Base-by-base conservation (phyloP, 805 yeast species). In the Hanseniaspora lindneri region DNA sequence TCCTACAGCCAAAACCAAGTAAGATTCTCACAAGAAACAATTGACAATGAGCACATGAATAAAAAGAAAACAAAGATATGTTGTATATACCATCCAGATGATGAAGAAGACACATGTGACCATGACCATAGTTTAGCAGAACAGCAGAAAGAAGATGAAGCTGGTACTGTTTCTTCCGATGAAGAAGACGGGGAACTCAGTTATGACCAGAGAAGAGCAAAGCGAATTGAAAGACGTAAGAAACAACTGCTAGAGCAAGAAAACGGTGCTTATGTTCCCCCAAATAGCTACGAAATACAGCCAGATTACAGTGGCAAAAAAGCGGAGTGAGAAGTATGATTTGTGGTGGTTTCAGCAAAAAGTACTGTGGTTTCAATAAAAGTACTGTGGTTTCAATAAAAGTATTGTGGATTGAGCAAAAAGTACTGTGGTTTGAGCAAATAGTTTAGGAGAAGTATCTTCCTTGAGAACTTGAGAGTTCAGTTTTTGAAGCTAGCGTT, bases 11-110 rank as follows among this genome's bases (percentile, higher is more conserved):
- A 72, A 46, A 71, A 77, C 11, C 70, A 74, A 35, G 96, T 89
- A 0, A 71, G 77, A 46, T 89, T 96, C 96, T 71, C 79, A 7
- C 83, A 81, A 32, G 94, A 80, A 40, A 88, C 85, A 3, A 72
- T 92, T 4, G 97, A 89, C 62, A 89, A 89, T 61, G 98, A 89
- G 65, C 65, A 83, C 59, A 70, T 92, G 83, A 75, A 81, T 59
- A 84, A 77, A 67, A 92, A 92, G 68, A 87, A 86, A 60, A 76
- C 95, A 11, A 89, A 89, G 63, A 81, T 83, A n/a, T 84, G 94
- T 58, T 83, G 94, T 55, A 83, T 84, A 9, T 83, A 77, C 69
- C 82, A 88, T 69, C 92, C 96, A 50, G 83, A 76, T 30, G 68
- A 61, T 7, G 65, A 58, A 20, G 68, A 58, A 21, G 68, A 62